Percentiles rank a stretch among this genome's conserved stretches.
phyloP scores from a whole-genome alignment of 345 rosid genomes.

The Erysimum cheiranthoides region DNA sequence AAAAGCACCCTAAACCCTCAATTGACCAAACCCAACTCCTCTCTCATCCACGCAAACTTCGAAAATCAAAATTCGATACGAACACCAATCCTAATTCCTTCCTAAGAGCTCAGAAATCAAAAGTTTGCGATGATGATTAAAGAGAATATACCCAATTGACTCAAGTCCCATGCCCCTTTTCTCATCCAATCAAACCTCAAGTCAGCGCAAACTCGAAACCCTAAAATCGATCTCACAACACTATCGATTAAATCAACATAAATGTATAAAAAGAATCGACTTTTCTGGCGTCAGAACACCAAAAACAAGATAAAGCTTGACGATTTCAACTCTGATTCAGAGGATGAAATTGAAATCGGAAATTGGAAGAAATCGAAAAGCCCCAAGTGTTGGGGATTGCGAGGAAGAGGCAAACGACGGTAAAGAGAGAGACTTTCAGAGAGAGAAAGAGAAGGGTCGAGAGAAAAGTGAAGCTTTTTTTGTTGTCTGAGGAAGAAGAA shows the following conservation, averaged over 20 bases:
- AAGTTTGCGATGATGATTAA: constrained; percentile 32
- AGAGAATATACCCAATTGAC: constrained; percentile 60
- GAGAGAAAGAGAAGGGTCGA: not conserved
- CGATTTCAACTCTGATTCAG: constrained; percentile 30
- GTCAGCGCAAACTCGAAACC: constrained; percentile 47
- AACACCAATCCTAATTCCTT: constrained; percentile 36
- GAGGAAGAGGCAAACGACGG: constrained; percentile 4
- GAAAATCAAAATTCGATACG: constrained; percentile 13
- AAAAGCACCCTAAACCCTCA: constrained; percentile 41
- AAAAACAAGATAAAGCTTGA: not conserved
- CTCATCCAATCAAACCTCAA: constrained; percentile 57
- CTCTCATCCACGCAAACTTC: constrained; percentile 41
- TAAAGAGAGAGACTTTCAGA: not conserved
- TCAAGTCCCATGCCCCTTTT: constrained; percentile 69
- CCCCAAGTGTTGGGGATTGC: constrained; percentile 28
- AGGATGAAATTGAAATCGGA: constrained; percentile 34
- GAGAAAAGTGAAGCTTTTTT: constrained; percentile 37
- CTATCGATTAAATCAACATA: constrained; percentile 38
- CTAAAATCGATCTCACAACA: constrained; percentile 50
- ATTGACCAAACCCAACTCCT: constrained; percentile 48
- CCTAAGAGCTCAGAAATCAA: constrained; percentile 36
- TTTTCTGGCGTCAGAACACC: constrained; percentile 10
- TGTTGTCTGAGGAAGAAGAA: constrained; percentile 29
- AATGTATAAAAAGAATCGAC: constrained; percentile 26
- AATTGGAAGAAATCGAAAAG: not conserved